Evolutionary conservation across 371 early-diverging fungal species (phyloP).

Genomic region (Mucor irregularis): DNA sequence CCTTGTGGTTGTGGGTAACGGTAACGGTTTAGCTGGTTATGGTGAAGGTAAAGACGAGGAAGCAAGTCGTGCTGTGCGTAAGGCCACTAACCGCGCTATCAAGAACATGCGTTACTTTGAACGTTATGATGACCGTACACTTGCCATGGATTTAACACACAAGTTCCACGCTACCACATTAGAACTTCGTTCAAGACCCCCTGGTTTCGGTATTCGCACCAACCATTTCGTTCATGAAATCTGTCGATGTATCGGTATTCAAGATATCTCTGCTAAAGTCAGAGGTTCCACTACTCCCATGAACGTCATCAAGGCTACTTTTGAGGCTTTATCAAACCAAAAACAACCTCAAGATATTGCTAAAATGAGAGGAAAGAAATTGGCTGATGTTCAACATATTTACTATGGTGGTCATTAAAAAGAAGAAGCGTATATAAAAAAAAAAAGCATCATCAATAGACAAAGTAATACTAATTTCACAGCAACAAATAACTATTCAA

Average conservation of each 20-base stretch:
- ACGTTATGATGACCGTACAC: slow-evolving; percentile 94
- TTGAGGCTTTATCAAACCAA: slow-evolving; percentile 90
- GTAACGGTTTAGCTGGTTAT: slow-evolving; percentile 91
- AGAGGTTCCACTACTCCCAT: slow-evolving; percentile 92
- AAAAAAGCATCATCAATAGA: background rate
- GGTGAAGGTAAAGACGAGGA: slow-evolving; percentile 93
- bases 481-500: too few species aligned
- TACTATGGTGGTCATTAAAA: slow-evolving; percentile 67
- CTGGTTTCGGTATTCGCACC: slow-evolving; percentile 93
- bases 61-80: slow-evolving; percentile 77
- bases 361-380: slow-evolving; percentile 82
- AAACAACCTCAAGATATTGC: slow-evolving; percentile 88
- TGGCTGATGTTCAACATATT: slow-evolving; percentile 86
- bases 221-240: slow-evolving; percentile 95
- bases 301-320: slow-evolving; percentile 97
- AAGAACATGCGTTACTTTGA: slow-evolving; percentile 84
- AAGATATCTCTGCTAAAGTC: slow-evolving; percentile 92
- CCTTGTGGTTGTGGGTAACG: slow-evolving; percentile 94
- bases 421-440: background rate
- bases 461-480: background rate
- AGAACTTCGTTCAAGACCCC: slow-evolving; percentile 84
- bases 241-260: slow-evolving; percentile 91
- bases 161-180: slow-evolving; percentile 90
- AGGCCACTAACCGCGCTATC: slow-evolving; percentile 89
- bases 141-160: slow-evolving; percentile 85